A percentile compares a stretch with the other conserved stretches of the same genome.
phyloP scores from a whole-genome alignment of 2,329 filamentous ascomycete genomes.

The Ophiostoma perfectum region DNA sequence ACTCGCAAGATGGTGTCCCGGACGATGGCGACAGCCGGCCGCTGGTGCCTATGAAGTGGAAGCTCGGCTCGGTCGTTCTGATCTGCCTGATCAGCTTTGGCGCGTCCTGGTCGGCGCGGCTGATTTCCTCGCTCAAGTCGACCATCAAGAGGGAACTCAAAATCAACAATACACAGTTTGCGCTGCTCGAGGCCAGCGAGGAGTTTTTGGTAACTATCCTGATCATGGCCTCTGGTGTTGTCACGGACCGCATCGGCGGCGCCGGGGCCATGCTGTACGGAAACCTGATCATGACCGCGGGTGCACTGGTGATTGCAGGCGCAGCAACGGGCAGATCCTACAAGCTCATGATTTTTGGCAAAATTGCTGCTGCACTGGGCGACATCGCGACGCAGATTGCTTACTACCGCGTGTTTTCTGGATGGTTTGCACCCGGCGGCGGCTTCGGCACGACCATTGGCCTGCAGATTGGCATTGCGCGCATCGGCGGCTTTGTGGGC shows the following conservation, averaged over 20 bases:
- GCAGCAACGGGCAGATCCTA: background rate
- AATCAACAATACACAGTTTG: constrained; percentile 5
- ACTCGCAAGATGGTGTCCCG: background rate
- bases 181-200: constrained; percentile 9
- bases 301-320: constrained; percentile 3
- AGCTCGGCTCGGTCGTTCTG: constrained; percentile 1
- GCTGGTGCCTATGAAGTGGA: constrained; percentile 9
- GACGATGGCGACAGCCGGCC: background rate
- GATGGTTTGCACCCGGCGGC: constrained; percentile 5
- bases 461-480: background rate
- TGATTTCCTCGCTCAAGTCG: constrained; percentile 2
- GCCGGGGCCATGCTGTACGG: constrained; percentile 1
- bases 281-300: background rate
- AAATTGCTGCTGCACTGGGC: background rate
- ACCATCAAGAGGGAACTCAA: constrained; percentile 2
- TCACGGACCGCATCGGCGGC: constrained; percentile 10
- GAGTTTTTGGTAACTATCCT: background rate
- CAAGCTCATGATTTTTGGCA: constrained; percentile 11
- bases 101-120: constrained; percentile 1
- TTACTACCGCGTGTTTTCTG: constrained; percentile 4
- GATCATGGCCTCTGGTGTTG: constrained; percentile 7
- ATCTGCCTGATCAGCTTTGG: constrained; percentile 13
- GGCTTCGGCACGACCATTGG: constrained; percentile 6
- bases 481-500: constrained; percentile 1
- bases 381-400: constrained; percentile 9